phyloP scores from a whole-genome alignment of 306 rosid genomes.

The Sicyos edulis region DNA sequence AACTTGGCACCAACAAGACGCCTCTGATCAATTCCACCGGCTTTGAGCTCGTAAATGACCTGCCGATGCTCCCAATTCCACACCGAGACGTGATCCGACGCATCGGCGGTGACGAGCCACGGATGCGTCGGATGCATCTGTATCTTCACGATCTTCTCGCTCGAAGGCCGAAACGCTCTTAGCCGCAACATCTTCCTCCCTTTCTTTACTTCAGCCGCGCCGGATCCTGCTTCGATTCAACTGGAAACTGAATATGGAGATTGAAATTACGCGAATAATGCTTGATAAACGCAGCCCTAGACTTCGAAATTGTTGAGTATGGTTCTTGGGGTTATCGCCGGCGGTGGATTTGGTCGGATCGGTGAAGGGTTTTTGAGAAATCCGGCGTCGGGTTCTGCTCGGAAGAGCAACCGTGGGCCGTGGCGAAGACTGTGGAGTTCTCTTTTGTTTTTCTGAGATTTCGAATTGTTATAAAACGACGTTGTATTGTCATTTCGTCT shows the following conservation, averaged over 20 bases:
- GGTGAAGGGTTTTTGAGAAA: not conserved
- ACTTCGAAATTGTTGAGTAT: not conserved
- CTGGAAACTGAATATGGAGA: conserved; percentile 1
- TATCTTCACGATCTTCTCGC: conserved; percentile 87
- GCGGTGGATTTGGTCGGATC: not conserved
- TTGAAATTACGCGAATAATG: not conserved
- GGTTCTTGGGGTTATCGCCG: not conserved
- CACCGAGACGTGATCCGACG: conserved; percentile 91
- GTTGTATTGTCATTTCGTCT: not conserved
- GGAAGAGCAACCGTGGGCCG: conserved; percentile 8
- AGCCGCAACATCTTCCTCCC: conserved; percentile 58
- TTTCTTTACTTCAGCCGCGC: not conserved
- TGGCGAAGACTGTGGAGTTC: not conserved
- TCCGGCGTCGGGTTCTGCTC: conserved; percentile 10
- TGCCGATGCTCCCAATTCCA: conserved; percentile 99
- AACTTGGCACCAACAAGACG: conserved; percentile 92
- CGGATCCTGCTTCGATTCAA: conserved; percentile 10
- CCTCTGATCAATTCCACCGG: conserved; percentile 95
- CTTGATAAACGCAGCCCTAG: not conserved
- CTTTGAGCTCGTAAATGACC: conserved; percentile 95
- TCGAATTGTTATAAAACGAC: not conserved
- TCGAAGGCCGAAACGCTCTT: conserved; percentile 75
- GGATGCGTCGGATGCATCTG: conserved; percentile 98
- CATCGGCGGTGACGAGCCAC: conserved; percentile 97
- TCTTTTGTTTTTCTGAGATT: not conserved